These are phyloP conservation scores for Kazachstania africana DNA, from an alignment of 805 yeast species.

Conservation along the genomic window DNA sequence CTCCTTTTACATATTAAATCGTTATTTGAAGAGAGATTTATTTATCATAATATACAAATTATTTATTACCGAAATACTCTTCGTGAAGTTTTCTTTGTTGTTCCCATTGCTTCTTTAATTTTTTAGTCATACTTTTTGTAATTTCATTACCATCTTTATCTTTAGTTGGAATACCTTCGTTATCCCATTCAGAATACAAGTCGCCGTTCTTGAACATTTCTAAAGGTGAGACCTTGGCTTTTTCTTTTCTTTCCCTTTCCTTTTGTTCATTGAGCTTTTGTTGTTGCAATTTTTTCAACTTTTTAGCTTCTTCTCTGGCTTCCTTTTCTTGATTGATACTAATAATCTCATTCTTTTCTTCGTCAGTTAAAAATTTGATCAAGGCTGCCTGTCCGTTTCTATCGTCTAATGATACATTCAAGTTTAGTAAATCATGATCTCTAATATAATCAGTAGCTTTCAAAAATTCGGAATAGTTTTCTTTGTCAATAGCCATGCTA, in stretches of 20 bases:
- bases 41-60: no score
- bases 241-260: slow-evolving; percentile 50
- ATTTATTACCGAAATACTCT: slow-evolving; percentile 34
- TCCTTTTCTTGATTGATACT: slow-evolving; percentile 43
- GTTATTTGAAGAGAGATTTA: no score
- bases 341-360: slow-evolving; percentile 57
- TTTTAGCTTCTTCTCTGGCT: slow-evolving; percentile 34
- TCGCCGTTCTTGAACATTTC: slow-evolving; percentile 59
- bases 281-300: slow-evolving; percentile 36
- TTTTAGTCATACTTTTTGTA: slow-evolving; percentile 76
- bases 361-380: slow-evolving; percentile 62
- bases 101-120: slow-evolving; percentile 64
- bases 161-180: slow-evolving; percentile 67
- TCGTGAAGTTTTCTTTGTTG: slow-evolving; percentile 74
- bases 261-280: slow-evolving; percentile 45
- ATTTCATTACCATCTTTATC: slow-evolving; percentile 71
- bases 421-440: slow-evolving; percentile 52
- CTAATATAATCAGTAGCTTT: slow-evolving; percentile 67
- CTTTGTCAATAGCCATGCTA: slow-evolving; percentile 52
- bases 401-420: slow-evolving; percentile 84
- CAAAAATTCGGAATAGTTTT: slow-evolving; percentile 35
- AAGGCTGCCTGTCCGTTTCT: slow-evolving; percentile 73
- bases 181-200: slow-evolving; percentile 69
- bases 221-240: slow-evolving; percentile 56
- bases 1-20: no score